Base-by-base conservation (phyloP, 2,329 filamentous ascomycete species). In the Fusarium neocosmosporiellum region DNA sequence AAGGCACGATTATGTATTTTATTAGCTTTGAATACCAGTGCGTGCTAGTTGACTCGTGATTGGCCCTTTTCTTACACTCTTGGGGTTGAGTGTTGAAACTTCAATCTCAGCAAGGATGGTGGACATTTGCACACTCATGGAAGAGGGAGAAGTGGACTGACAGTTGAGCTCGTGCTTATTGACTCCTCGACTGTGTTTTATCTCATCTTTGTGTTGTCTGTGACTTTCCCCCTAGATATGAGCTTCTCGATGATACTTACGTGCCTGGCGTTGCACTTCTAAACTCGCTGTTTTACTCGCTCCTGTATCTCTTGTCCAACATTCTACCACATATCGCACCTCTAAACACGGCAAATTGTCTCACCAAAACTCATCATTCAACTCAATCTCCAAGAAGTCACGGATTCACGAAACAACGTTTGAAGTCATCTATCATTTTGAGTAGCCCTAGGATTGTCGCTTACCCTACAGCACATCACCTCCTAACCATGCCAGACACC, bases 341-440 rank as follows among this genome's bases (percentile, higher is more conserved):
- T 9, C 9, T 10, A 1, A 20, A 13, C 18, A 39, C 10, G 2
- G 10, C n/a, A 3, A 3, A n/a, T 2, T 10, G 10, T 3, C 9
- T 10, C 18, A n/a, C n/a, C 0, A 2, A n/a, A n/a, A 39, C 18
- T 11, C 9, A 10, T 10, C 11, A n/a, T 11, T n/a, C 11, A 5
- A 39, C 9, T n/a, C 18, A 8, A n/a, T 39, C 18, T n/a, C 4
- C 5, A 39, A 4, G n/a, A n/a, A 0, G 4, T 39, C 18, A 11
- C 10, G 4, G 8, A 39, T n/a, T 2, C 18, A n/a, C 2, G 9
- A 16, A 22, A 43, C n/a, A 22, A 43, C 4, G 13, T 16, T 43
- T 4, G 8, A 22, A 43, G 13, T 43, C 14, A 14, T 22, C 11
- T 20, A 8, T 43, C 39, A 43, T 9, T 14, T 14, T 43, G 4